Evolutionary conservation across 108 stramenopile genomes (phyloP).

Genomic region (Parmales sp.): DNA sequence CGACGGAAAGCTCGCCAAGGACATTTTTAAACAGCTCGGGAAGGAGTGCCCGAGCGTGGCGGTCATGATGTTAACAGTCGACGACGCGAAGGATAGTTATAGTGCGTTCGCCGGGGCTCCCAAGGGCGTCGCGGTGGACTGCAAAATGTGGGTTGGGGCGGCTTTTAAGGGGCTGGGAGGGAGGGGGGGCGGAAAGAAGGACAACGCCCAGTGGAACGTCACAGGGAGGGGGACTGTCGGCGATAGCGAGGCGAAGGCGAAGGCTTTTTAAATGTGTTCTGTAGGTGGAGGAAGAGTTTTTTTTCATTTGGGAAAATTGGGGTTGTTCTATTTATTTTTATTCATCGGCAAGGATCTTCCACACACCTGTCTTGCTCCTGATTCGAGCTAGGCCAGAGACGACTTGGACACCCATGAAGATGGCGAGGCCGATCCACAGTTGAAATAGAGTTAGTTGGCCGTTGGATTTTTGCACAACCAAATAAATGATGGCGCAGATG

Average conservation of each 20-base stretch:
- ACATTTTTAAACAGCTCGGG: constrained; percentile 59
- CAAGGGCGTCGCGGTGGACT: constrained; percentile 64
- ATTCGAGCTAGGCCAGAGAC: constrained; percentile 11
- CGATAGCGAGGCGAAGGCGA: not conserved
- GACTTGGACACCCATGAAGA: constrained; percentile 15
- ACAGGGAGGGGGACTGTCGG: too few relatives aligned
- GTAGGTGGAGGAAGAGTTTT: constrained; percentile 6
- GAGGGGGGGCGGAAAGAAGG: constrained; percentile 80
- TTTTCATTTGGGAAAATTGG: not conserved
- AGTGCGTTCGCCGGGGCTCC: constrained; percentile 63
- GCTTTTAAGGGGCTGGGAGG: constrained; percentile 64
- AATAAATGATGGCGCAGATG: constrained; percentile 56
- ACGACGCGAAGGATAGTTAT: constrained; percentile 51
- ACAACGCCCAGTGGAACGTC: constrained; percentile 60
- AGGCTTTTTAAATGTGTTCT: not conserved
- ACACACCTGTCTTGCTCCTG: not conserved
- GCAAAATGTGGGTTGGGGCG: constrained; percentile 67
- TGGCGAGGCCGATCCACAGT: constrained; percentile 18
- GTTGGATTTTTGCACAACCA: constrained; percentile 12
- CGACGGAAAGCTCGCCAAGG: constrained; percentile 81
- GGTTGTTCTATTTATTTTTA: not conserved
- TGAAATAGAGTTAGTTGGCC: not conserved
- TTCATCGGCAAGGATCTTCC: not conserved
- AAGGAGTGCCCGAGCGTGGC: constrained; percentile 76
- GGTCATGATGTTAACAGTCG: constrained; percentile 65